Evolutionary conservation across 331 rosid genomes (phyloP).

Genomic region (Cydonia oblonga): DNA sequence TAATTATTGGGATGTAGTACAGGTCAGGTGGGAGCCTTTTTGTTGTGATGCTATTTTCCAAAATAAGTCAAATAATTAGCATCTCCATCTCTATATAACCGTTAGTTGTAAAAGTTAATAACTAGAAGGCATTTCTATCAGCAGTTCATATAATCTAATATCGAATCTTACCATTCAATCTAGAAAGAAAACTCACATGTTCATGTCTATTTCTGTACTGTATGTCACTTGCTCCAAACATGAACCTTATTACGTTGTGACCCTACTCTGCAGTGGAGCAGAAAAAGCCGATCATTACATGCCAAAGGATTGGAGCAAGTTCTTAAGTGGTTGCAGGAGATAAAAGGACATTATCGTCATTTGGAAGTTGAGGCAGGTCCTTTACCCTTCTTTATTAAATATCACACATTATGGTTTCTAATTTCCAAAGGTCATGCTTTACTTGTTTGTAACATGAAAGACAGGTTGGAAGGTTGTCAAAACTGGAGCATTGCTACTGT

Average conservation of each 20-base stretch:
- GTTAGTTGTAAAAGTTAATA: neutral
- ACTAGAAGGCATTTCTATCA: neutral
- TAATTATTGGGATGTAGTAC: too few relatives aligned
- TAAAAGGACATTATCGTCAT: slow-evolving; percentile 34
- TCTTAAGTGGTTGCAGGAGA: slow-evolving; percentile 75
- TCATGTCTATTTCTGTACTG: neutral
- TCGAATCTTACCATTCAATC: neutral
- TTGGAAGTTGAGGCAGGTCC: slow-evolving; percentile 74
- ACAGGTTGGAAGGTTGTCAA: slow-evolving; percentile 50
- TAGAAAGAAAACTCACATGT: neutral
- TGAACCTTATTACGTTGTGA: neutral
- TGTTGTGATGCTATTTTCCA: neutral
- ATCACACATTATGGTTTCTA: slow-evolving; percentile 10
- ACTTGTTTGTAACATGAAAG: slow-evolving; percentile 32
- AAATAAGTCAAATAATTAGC: neutral
- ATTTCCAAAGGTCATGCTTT: slow-evolving; percentile 15
- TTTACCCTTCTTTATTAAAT: slow-evolving; percentile 19
- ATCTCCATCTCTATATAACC: neutral
- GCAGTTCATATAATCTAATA: neutral
- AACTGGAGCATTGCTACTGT: slow-evolving; percentile 60
- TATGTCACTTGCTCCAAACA: neutral
- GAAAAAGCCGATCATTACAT: slow-evolving; percentile 67
- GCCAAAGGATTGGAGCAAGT: slow-evolving; percentile 81
- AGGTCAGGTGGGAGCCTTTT: too few relatives aligned
- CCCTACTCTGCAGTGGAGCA: slow-evolving; percentile 58